Evolutionary conservation across 257 asterid genomes (phyloP).

Genomic region (Jasminum sambac): DNA sequence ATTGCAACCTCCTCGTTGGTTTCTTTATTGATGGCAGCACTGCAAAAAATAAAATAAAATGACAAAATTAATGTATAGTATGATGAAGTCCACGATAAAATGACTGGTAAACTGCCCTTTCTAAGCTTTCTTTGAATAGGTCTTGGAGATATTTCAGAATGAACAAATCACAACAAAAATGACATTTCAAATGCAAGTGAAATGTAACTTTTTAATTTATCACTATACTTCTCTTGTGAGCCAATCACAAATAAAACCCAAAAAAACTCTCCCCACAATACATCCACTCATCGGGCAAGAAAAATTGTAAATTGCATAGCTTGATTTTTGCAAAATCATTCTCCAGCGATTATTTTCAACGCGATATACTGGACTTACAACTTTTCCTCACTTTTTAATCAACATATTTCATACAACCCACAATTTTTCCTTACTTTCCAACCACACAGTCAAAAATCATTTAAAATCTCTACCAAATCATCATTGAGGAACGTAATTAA

Average conservation of each 20-base stretch:
- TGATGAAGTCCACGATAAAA: neutral
- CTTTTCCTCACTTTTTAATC: too few species aligned
- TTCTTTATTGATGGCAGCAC: constrained; percentile 74
- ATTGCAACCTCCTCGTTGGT: constrained; percentile 79
- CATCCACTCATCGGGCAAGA: neutral
- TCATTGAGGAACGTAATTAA: neutral
- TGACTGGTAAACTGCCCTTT: neutral
- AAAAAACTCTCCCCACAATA: neutral
- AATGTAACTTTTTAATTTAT: neutral
- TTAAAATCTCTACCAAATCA: too few species aligned
- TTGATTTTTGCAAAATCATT: too few species aligned
- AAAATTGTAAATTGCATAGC: neutral
- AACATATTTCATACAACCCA: too few species aligned
- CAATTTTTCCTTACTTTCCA: too few species aligned
- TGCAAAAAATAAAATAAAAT: constrained; percentile 26
- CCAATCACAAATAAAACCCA: neutral
- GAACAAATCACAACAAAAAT: neutral
- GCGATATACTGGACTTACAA: too few species aligned
- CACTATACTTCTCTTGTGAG: neutral
- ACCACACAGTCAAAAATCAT: too few species aligned
- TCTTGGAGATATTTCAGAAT: neutral
- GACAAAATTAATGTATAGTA: neutral
- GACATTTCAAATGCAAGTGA: neutral
- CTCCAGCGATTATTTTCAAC: too few species aligned
- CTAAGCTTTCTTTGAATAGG: neutral